Conservation (phyloP, 257 asterid species). For the Forsythia suspensa region DNA sequence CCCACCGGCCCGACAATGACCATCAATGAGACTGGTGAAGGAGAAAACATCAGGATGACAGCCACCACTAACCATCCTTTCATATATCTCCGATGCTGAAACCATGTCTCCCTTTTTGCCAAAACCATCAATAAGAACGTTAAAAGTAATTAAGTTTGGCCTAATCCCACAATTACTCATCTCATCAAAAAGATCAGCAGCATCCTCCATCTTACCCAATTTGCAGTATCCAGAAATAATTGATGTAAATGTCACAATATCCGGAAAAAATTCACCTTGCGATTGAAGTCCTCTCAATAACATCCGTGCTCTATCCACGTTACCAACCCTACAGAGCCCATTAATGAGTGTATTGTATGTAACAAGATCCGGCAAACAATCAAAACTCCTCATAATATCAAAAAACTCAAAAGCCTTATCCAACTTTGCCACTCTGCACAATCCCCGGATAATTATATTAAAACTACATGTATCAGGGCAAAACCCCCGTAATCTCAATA, state of each 20-base stretch:
- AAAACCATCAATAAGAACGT: conserved; percentile 70
- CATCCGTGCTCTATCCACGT: conserved; percentile 54
- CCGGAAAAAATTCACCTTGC: conserved; percentile 50
- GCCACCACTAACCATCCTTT: conserved; percentile 48
- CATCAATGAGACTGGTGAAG: conserved; percentile 74
- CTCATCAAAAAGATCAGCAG: conserved; percentile 53
- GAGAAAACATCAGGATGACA: conserved; percentile 73
- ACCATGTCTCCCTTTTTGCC: conserved; percentile 70
- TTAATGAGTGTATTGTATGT: conserved; percentile 67
- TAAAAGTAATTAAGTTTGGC: conserved; percentile 67
- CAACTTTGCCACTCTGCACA: conserved; percentile 62
- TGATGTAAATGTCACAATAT: conserved; percentile 78
- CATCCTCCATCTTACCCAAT: conserved; percentile 59
- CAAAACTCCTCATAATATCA: conserved; percentile 52
- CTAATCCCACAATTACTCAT: conserved; percentile 55
- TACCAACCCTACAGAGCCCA: conserved; percentile 70
- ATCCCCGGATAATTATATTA: conserved; percentile 74
- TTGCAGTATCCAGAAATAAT: conserved; percentile 79
- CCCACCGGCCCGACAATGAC: conserved; percentile 68
- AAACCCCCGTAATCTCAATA: conserved; percentile 57
- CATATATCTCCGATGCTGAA: conserved; percentile 52
- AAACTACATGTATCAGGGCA: conserved; percentile 64
- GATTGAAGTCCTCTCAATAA: conserved; percentile 58
- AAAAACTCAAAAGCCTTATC: conserved; percentile 70
- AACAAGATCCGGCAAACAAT: conserved; percentile 63